These are phyloP conservation scores for Spathaspora passalidarum DNA, from an alignment of 805 yeast species.

Conservation along the genomic window DNA sequence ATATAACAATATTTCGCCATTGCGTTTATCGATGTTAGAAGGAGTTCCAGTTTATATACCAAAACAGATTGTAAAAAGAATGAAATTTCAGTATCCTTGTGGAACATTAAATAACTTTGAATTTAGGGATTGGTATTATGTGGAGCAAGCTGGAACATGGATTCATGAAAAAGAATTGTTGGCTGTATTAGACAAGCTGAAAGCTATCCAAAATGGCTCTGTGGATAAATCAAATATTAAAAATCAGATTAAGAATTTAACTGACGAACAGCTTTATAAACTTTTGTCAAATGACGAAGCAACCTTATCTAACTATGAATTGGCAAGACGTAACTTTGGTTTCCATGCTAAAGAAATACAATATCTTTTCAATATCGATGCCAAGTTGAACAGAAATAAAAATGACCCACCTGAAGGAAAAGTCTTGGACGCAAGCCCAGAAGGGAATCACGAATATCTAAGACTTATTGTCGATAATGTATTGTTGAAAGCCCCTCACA, in stretches of 20 bases:
- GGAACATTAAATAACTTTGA: slow-evolving; percentile 18
- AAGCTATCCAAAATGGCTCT: no score
- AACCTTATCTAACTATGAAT: slow-evolving; percentile 18
- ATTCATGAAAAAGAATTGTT: no score
- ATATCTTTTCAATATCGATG: slow-evolving; percentile 14
- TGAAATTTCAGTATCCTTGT: slow-evolving; percentile 16
- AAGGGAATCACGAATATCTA: neutral
- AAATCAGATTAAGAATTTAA: slow-evolving; percentile 16
- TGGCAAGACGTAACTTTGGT: slow-evolving; percentile 14
- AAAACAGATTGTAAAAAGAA: slow-evolving; percentile 19
- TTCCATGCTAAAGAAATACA: slow-evolving; percentile 18
- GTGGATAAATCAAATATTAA: no score
- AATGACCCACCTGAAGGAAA: slow-evolving; percentile 6
- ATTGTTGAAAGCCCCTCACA: slow-evolving; percentile 3
- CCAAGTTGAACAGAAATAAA: slow-evolving; percentile 2
- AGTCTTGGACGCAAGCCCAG: slow-evolving; percentile 1
- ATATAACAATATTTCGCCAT: slow-evolving; percentile 49
- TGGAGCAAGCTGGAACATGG: no score
- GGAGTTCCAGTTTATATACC: slow-evolving; percentile 39
- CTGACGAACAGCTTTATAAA: slow-evolving; percentile 22
- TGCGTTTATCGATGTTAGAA: slow-evolving; percentile 51
- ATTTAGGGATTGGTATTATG: slow-evolving; percentile 9
- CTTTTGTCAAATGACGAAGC: slow-evolving; percentile 15
- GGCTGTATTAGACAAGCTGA: no score
- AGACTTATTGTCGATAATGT: slow-evolving; percentile 3